Evolutionary conservation across 306 rosid species (phyloP), one percentile per base, ranked within the genome.

Genomic region (Lathyrus sativus): DNA sequence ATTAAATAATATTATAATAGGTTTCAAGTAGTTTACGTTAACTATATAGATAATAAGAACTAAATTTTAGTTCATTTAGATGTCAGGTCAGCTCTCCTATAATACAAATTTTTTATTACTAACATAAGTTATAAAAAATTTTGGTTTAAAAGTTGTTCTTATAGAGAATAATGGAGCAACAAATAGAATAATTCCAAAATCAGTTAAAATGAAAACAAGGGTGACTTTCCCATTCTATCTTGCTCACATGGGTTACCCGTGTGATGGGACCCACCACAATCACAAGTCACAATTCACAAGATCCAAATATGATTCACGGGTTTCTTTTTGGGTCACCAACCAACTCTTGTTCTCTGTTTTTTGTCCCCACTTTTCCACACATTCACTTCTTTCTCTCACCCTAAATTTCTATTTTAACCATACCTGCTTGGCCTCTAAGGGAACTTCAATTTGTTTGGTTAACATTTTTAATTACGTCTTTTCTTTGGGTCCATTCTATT

Each of bases 261-360:
- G 33, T 24, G 26, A 62, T 38, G 67, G 67, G 67, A 11, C 67
- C 67, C 50, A 22, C 29, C 3, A 29, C 19, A 58, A 28, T 5
- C 18, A 58, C 13, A 24, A 6, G 41, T 57, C 39, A 57, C 64
- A 58, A 58, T 2, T 17, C 49, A 37, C 17, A 39, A 61, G 50
- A 62, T 62, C 67, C 67, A 62, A 62, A 39, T 41, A 7, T 12
- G 28, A 45, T 62, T 74, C 83, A 79, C 83, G 83, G 44, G 76
- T 24, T 63, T 60, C 71, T 22, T 60, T 67, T 59, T 56, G 17
- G 11, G 22, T 62, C 35, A 14, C n/a, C 31, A 58, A 43, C 54
- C 28, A 4, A 11, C 38, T 54, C n/a, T 9, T 41, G 17, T 31
- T 18, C 24, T 18, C 5, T 7, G 9, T 45, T 17, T 26, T 69